Conservation (phyloP, 108 stramenopile genomes). For the Skeletonema potamos region DNA sequence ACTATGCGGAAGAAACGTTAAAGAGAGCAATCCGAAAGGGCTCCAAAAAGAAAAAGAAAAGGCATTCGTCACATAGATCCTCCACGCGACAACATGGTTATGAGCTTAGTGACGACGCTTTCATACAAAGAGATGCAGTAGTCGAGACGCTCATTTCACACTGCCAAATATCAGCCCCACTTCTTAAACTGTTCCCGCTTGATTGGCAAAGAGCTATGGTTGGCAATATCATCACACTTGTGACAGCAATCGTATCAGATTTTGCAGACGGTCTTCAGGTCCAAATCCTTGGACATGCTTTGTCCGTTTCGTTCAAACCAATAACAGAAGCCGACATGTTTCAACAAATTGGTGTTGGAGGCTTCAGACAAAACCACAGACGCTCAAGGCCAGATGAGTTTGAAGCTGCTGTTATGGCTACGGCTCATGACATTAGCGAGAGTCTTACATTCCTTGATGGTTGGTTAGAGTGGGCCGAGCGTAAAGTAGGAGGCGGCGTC, state of each 20-base stretch:
- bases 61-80: slow-evolving; percentile 17
- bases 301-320: slow-evolving; percentile 84
- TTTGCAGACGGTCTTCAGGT: slow-evolving; percentile 82
- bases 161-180: slow-evolving; percentile 85
- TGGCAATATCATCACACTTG: slow-evolving; percentile 84
- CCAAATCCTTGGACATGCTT: slow-evolving; percentile 78
- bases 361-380: slow-evolving; percentile 58
- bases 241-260: slow-evolving; percentile 77
- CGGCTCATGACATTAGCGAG: slow-evolving; percentile 75
- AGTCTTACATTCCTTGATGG: slow-evolving; percentile 80
- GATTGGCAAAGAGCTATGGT: slow-evolving; percentile 88
- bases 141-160: slow-evolving; percentile 85
- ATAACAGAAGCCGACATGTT: slow-evolving; percentile 84
- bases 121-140: slow-evolving; percentile 84
- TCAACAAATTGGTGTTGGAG: slow-evolving; percentile 60
- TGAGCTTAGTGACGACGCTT: slow-evolving; percentile 52
- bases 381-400: slow-evolving; percentile 69
- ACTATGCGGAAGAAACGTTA: slow-evolving; percentile 67
- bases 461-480: slow-evolving; percentile 87
- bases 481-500: slow-evolving; percentile 78
- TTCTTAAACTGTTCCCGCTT: slow-evolving; percentile 83
- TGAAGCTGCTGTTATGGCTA: slow-evolving; percentile 85
- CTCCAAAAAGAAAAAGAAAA: slow-evolving; percentile 42
- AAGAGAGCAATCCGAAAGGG: slow-evolving; percentile 64
- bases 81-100: slow-evolving; percentile 31